Evolutionary conservation across 2,329 filamentous ascomycete species (phyloP).

Genomic region (Fusarium oligoseptatum): DNA sequence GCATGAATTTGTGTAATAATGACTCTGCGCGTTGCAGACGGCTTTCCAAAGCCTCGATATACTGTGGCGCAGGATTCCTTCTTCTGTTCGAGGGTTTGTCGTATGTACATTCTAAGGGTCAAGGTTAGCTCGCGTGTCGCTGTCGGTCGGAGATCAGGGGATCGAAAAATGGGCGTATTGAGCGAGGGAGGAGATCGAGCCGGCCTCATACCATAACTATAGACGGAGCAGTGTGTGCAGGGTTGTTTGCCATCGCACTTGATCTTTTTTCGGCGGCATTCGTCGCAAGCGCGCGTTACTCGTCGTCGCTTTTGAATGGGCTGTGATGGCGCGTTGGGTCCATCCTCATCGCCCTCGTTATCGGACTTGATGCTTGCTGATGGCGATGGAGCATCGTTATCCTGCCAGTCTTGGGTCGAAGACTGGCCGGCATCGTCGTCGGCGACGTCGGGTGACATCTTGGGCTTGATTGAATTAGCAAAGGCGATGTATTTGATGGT

Average conservation of each 20-base stretch:
- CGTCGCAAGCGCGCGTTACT: slow-evolving; percentile 85
- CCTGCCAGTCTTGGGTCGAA: slow-evolving; percentile 53
- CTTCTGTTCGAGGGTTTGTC: slow-evolving; percentile 94
- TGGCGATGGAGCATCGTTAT: slow-evolving; percentile 54
- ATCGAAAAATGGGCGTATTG: slow-evolving; percentile 6
- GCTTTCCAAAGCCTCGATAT: slow-evolving; percentile 89
- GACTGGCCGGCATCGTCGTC: slow-evolving; percentile 58
- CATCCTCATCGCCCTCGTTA: slow-evolving; percentile 57
- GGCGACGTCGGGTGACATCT: slow-evolving; percentile 57
- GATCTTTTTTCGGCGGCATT: slow-evolving; percentile 88
- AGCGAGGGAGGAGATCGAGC: slow-evolving; percentile 3
- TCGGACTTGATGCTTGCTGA: slow-evolving; percentile 60
- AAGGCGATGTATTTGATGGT: slow-evolving; percentile 18
- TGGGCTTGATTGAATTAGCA: slow-evolving; percentile 44
- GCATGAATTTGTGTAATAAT: slow-evolving; percentile 82
- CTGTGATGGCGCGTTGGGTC: slow-evolving; percentile 56
- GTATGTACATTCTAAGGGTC: slow-evolving; percentile 84
- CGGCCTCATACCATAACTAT: slow-evolving; percentile 85
- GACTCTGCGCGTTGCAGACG: slow-evolving; percentile 86
- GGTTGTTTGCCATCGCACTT: slow-evolving; percentile 90
- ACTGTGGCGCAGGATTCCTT: slow-evolving; percentile 91
- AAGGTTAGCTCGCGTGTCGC: slow-evolving; percentile 32
- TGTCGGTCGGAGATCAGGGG: slow-evolving; percentile 4
- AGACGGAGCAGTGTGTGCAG: slow-evolving; percentile 96
- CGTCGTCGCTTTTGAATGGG: slow-evolving; percentile 82